phyloP scores from a whole-genome alignment of 208 protist species.

The Leishmania amazonensis region DNA sequence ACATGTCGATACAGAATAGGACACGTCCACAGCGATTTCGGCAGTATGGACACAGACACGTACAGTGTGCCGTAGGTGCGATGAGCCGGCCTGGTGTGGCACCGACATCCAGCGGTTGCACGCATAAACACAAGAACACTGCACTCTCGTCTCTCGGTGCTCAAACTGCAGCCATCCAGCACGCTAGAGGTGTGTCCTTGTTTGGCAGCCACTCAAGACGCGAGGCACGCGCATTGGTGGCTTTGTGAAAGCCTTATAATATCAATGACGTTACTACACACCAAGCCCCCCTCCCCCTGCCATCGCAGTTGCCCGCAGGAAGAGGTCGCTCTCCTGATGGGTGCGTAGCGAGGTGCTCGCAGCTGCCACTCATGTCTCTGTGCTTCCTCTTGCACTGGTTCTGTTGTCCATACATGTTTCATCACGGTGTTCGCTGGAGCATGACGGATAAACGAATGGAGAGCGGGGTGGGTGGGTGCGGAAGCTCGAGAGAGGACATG shows the following conservation, averaged over 20 bases:
- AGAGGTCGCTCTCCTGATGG: background rate
- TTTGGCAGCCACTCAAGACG: background rate
- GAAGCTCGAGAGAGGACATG: background rate
- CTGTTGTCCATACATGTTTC: background rate
- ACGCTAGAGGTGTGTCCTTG: background rate
- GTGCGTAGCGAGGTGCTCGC: background rate
- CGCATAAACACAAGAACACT: background rate
- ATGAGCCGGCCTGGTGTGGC: background rate
- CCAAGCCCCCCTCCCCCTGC: background rate
- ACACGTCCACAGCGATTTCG: background rate
- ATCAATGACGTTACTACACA: background rate
- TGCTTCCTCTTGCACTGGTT: background rate
- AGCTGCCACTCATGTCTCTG: background rate
- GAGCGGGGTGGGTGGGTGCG: background rate
- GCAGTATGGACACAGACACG: background rate
- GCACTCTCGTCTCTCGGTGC: background rate
- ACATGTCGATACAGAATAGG: background rate
- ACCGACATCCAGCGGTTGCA: background rate
- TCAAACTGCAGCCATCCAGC: background rate
- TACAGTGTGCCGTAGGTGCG: background rate
- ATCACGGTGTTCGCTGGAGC: background rate
- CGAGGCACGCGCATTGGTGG: background rate
- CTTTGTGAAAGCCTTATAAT: background rate
- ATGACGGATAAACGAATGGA: background rate
- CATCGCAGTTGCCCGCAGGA: background rate